phyloP scores from a whole-genome alignment of 2,329 filamentous ascomycete species.

The Fonsecaea nubica region DNA sequence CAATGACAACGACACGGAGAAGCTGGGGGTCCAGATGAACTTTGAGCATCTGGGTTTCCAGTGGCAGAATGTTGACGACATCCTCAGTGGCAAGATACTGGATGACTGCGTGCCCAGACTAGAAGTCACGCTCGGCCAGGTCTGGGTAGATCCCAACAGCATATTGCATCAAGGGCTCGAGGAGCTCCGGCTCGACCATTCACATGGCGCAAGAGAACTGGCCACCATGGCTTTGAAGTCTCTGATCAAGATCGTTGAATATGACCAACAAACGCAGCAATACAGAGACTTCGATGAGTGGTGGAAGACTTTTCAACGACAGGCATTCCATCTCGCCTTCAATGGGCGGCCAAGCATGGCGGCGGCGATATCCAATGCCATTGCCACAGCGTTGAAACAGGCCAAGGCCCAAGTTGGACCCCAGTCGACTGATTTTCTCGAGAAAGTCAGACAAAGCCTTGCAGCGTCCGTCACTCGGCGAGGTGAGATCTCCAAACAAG shows the following conservation, averaged over 20 bases:
- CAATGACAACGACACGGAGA: conserved; percentile 47
- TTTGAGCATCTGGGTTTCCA: conserved; percentile 67
- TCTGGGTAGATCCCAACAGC: conserved; percentile 63
- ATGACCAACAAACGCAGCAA: conserved; percentile 41
- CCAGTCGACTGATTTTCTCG: conserved; percentile 16
- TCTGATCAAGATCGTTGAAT: conserved; percentile 56
- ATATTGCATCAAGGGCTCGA: conserved; percentile 51
- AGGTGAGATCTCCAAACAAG: conserved; percentile 34
- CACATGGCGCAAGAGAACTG: conserved; percentile 66
- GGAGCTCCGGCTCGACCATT: conserved; percentile 61
- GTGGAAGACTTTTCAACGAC: conserved; percentile 57
- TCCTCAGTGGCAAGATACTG: conserved; percentile 49
- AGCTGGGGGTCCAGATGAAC: conserved; percentile 61
- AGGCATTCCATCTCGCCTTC: conserved; percentile 67
- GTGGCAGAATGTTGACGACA: conserved; percentile 62
- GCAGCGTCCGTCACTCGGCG: conserved; percentile 41
- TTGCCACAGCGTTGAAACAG: conserved; percentile 56
- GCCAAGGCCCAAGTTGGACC: conserved; percentile 43
- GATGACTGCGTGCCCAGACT: conserved; percentile 64
- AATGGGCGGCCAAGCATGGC: conserved; percentile 72
- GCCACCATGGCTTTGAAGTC: conserved; percentile 60
- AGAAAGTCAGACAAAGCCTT: conserved; percentile 37
- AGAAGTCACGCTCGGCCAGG: conserved; percentile 63
- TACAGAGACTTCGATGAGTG: conserved; percentile 60
- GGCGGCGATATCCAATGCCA: conserved; percentile 61